These are phyloP conservation scores for Sphagnum fallax DNA, from an alignment of 228 moss, liverwort and hornwort genomes.

Conservation along the genomic window DNA sequence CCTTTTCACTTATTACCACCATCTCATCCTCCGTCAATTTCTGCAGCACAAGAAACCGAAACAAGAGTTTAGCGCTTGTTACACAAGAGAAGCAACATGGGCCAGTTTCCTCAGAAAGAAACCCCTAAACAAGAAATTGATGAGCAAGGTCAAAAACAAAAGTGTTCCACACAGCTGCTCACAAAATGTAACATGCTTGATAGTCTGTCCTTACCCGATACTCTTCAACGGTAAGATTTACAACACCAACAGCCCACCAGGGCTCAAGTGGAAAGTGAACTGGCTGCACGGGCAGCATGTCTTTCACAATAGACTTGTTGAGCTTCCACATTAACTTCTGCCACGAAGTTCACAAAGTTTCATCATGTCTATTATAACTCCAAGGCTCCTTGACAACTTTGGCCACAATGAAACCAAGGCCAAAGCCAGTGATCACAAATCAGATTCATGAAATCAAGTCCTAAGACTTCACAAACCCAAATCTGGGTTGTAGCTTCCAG, in stretches of 20 bases:
- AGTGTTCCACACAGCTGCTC: too few relatives aligned
- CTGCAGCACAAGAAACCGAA: slow-evolving; percentile 19
- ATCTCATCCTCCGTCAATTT: slow-evolving; percentile 91
- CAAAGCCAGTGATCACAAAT: too few relatives aligned
- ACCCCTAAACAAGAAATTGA: too few relatives aligned
- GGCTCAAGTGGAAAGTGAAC: slow-evolving; percentile 85
- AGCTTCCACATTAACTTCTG: slow-evolving; percentile 99
- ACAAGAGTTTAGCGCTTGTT: background rate
- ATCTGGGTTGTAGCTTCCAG: too few relatives aligned
- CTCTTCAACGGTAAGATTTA: slow-evolving; percentile 90
- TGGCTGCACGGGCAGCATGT: slow-evolving; percentile 80
- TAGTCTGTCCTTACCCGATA: slow-evolving; percentile 47
- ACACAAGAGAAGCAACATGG: too few relatives aligned
- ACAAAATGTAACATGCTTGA: too few relatives aligned
- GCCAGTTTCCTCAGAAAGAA: too few relatives aligned
- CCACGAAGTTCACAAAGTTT: background rate
- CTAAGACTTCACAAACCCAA: too few relatives aligned
- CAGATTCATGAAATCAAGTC: too few relatives aligned
- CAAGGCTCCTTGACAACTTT: background rate
- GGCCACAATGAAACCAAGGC: background rate
- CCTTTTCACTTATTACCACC: slow-evolving; percentile 69
- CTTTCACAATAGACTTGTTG: slow-evolving; percentile 93
- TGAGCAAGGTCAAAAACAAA: too few relatives aligned
- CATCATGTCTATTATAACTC: background rate
- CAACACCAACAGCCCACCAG: slow-evolving; percentile 93